Percentiles rank a stretch among this genome's conserved stretches.
Conservation (phyloP, 2,329 filamentous ascomycete genomes). For the Chalaropsis thielavioides region DNA sequence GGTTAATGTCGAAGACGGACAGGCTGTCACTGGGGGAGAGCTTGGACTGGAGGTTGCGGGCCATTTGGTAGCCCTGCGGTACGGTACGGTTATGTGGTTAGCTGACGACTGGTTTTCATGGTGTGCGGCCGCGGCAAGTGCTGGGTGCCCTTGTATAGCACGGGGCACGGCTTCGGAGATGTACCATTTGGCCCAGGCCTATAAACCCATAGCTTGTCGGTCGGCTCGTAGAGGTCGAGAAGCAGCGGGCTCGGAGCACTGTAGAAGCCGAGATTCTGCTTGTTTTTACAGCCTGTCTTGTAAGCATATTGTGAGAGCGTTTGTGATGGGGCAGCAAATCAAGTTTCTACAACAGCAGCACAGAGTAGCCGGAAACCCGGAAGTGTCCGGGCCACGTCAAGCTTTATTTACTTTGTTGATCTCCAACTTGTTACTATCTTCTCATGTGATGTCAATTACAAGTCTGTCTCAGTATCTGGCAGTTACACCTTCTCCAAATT, state of each 20-base stretch:
- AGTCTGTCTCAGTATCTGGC: not conserved
- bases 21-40: conserved; percentile 37
- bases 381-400: not conserved
- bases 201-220: conserved; percentile 44
- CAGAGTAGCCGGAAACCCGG: too few species aligned
- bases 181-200: conserved; percentile 47
- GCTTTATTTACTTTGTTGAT: not conserved
- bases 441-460: not conserved
- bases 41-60: conserved; percentile 45
- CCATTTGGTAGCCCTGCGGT: conserved; percentile 48
- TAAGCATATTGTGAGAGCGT: not conserved
- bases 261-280: not conserved
- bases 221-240: conserved; percentile 34
- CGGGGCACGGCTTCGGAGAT: conserved; percentile 18
- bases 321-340: not conserved
- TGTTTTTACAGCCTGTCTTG: not conserved
- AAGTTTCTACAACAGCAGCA: not conserved
- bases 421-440: not conserved
- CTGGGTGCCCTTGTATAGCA: too few species aligned
- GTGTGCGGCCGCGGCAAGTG: too few species aligned
- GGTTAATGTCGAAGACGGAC: conserved; percentile 43
- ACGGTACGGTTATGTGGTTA: not conserved
- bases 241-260: conserved; percentile 32
- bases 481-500: not conserved
- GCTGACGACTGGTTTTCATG: not conserved